Conservation (phyloP, 805 yeast species). For the Wickerhamomyces strasburgensis region DNA sequence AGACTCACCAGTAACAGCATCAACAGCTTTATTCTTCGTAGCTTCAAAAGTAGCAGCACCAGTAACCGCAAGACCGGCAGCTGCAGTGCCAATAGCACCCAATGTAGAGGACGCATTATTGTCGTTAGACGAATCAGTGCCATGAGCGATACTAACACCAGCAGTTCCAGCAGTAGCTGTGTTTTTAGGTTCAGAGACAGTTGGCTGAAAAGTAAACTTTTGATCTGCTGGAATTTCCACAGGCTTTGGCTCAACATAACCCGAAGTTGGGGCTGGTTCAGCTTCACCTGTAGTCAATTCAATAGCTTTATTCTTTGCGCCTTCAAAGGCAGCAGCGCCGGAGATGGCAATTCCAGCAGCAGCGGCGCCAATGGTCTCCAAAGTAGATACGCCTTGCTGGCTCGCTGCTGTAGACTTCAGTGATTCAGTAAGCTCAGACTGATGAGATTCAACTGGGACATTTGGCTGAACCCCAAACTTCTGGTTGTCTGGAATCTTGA, state of each 20-base stretch:
- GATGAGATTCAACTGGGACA: too few relatives aligned
- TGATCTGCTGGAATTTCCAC: constrained; percentile 15
- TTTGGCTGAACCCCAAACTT: too few relatives aligned
- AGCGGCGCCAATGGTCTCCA: constrained; percentile 11
- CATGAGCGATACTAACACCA: neutral
- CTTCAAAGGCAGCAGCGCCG: constrained; percentile 4
- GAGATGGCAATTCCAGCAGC: constrained; percentile 8
- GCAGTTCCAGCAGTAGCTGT: constrained; percentile 3
- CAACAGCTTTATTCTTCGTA: neutral
- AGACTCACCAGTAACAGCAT: too few relatives aligned
- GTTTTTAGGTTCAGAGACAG: constrained; percentile 5
- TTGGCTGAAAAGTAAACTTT: constrained; percentile 14
- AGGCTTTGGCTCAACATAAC: neutral
- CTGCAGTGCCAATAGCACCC: constrained; percentile 2
- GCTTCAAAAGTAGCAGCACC: constrained; percentile 2
- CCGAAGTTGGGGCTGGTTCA: constrained; percentile 1
- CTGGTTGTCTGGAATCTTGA: too few relatives aligned
- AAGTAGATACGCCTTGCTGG: too few relatives aligned
- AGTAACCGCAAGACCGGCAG: constrained; percentile 4
- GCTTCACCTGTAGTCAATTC: constrained; percentile 1
- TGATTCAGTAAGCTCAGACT: too few relatives aligned
- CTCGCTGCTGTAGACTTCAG: too few relatives aligned
- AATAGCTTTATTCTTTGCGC: constrained; percentile 2
- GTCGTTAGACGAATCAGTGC: neutral
- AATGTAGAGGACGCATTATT: neutral